Evolutionary conservation across 768 basidiomycete genomes (phyloP).

Genomic region (Strobilomyces dryophilus): DNA sequence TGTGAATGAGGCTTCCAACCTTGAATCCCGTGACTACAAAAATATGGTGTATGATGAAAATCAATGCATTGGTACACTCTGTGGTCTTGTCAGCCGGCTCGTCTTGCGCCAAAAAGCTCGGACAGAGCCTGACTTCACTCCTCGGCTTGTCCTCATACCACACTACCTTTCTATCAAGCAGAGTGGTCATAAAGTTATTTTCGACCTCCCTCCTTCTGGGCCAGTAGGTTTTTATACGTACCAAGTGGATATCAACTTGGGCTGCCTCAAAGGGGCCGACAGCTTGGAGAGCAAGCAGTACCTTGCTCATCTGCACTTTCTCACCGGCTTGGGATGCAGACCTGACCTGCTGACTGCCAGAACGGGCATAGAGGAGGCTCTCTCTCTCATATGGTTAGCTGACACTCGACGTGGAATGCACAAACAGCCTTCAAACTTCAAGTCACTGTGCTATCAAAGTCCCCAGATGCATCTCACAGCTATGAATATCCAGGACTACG

Average conservation of each 20-base stretch:
- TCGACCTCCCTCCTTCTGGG: background rate
- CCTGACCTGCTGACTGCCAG: background rate
- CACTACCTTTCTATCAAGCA: background rate
- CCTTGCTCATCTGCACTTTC: background rate
- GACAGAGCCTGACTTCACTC: background rate
- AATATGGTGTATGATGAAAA: background rate
- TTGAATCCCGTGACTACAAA: background rate
- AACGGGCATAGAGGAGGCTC: background rate
- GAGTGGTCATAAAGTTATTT: background rate
- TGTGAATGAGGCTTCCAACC: background rate
- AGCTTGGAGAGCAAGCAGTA: background rate
- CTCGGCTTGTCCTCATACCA: background rate
- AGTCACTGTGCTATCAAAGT: background rate
- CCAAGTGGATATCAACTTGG: background rate
- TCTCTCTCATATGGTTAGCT: background rate
- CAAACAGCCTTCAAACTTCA: too few species aligned
- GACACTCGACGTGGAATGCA: background rate
- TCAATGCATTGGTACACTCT: background rate
- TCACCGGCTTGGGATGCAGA: background rate
- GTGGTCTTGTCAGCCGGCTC: background rate
- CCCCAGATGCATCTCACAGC: background rate
- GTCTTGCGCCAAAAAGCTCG: background rate
- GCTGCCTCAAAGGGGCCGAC: background rate
- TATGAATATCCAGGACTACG: too few species aligned
- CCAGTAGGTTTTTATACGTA: background rate